Conservation (phyloP, 169 alveolate genomes). For the Ichthyophthirius multifiliis region DNA sequence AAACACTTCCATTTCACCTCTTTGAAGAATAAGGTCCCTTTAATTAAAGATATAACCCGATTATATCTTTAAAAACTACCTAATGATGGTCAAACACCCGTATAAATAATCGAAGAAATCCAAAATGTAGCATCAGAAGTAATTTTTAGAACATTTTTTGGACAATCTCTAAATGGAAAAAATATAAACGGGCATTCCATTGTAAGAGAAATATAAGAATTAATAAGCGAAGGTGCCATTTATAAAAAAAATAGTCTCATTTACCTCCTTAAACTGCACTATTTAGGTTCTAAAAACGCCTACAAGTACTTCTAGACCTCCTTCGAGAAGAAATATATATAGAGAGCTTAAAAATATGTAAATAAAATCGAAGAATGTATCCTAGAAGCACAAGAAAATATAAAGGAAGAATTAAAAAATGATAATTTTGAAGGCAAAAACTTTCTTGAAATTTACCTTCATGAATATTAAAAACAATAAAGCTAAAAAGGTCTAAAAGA, state of each 20-base stretch:
- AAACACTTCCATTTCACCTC: constrained; percentile 12
- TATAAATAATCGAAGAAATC: neutral
- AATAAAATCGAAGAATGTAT: neutral
- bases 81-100: neutral
- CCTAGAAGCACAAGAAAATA: neutral
- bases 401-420: neutral
- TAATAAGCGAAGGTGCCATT: neutral
- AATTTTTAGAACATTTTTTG: constrained; percentile 30
- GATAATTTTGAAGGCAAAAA: neutral
- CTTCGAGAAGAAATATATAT: neutral
- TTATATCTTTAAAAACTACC: neutral
- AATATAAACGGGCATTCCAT: constrained; percentile 17
- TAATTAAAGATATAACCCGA: constrained; percentile 12
- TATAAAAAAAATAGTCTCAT: neutral
- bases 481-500: neutral
- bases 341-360: neutral
- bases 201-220: neutral
- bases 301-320: neutral
- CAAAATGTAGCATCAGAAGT: constrained; percentile 27
- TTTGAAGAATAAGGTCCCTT: constrained; percentile 16
- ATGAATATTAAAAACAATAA: constrained; percentile 10
- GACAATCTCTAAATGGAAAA: constrained; percentile 5
- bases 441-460: constrained; percentile 9
- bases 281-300: constrained; percentile 22
- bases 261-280: constrained; percentile 2